Conservation (phyloP, 2,329 filamentous ascomycete genomes). For the Calonectria pteridis region DNA sequence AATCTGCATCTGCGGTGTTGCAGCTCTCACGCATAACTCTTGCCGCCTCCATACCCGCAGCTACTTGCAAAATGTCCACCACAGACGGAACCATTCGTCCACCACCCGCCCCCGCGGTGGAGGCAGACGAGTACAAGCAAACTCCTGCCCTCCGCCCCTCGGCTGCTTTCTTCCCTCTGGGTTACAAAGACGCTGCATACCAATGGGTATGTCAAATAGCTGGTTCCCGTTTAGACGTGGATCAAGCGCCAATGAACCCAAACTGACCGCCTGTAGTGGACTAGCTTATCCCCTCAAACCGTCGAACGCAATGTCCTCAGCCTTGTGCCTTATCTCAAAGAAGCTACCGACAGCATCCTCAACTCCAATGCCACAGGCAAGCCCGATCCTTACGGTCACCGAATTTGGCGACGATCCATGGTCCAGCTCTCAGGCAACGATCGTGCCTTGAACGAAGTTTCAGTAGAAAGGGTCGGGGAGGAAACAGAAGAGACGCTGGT, state of each 20-base stretch:
- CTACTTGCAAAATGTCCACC: slow-evolving; percentile 50
- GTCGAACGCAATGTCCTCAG: slow-evolving; percentile 92
- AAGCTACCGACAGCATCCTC: slow-evolving; percentile 77
- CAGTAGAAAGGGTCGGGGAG: slow-evolving; percentile 86
- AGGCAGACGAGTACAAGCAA: slow-evolving; percentile 42
- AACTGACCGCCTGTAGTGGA: slow-evolving; percentile 74
- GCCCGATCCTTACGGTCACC: slow-evolving; percentile 84
- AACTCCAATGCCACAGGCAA: slow-evolving; percentile 56
- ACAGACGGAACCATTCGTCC: slow-evolving; percentile 46
- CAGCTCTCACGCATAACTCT: slow-evolving; percentile 57
- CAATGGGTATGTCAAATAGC: slow-evolving; percentile 80
- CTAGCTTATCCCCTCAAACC: slow-evolving; percentile 80
- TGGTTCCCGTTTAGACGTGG: neutral
- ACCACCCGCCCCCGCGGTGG: slow-evolving; percentile 36
- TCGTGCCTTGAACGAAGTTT: slow-evolving; percentile 92
- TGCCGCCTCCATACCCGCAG: slow-evolving; percentile 43
- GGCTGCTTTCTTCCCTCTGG: slow-evolving; percentile 79
- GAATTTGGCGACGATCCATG: slow-evolving; percentile 88
- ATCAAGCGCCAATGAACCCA: neutral
- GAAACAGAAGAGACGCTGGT: slow-evolving; percentile 87
- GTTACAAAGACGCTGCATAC: slow-evolving; percentile 90
- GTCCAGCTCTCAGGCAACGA: slow-evolving; percentile 88
- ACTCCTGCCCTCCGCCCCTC: slow-evolving; percentile 45
- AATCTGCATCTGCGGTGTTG: slow-evolving; percentile 54
- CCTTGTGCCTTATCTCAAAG: slow-evolving; percentile 84